These are phyloP conservation scores for Nemania serpens DNA, from an alignment of 2,329 filamentous ascomycete species.

Conservation along the genomic window DNA sequence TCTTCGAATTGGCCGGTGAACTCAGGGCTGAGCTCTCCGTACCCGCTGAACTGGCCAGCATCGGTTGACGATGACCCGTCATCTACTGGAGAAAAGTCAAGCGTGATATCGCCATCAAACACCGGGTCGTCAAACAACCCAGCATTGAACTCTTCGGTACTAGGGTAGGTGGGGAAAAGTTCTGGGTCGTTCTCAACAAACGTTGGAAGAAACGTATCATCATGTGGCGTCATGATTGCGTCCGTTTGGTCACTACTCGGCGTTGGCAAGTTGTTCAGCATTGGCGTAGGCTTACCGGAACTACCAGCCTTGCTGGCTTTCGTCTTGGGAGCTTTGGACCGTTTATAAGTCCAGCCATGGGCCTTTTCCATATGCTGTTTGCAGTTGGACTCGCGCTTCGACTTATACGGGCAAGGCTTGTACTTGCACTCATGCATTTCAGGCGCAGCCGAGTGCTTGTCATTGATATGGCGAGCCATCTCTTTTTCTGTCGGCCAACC, in stretches of 20 bases:
- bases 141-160: conserved; percentile 53
- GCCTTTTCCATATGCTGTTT: conserved; percentile 99
- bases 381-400: conserved; percentile 94
- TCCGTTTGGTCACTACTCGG: conserved; percentile 64
- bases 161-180: conserved; percentile 56
- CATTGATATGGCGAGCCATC: conserved; percentile 92
- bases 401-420: conserved; percentile 86
- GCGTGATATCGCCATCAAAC: conserved; percentile 47
- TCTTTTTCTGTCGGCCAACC: conserved; percentile 99
- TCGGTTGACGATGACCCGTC: conserved; percentile 56
- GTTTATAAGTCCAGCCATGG: conserved; percentile 86
- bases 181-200: conserved; percentile 40
- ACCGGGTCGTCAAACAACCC: conserved; percentile 45
- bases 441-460: conserved; percentile 86
- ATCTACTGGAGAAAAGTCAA: conserved; percentile 52
- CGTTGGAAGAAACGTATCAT: conserved; percentile 48
- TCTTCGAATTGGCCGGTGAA: conserved; percentile 67
- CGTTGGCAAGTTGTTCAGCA: conserved; percentile 64
- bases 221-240: conserved; percentile 61
- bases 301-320: conserved; percentile 54
- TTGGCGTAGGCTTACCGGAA: conserved; percentile 59
- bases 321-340: conserved; percentile 84
- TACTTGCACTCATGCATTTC: conserved; percentile 83
- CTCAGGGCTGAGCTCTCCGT: conserved; percentile 63
- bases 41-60: conserved; percentile 58